Percentiles rank a stretch among this genome's conserved stretches.
phyloP scores from a whole-genome alignment of 2,329 filamentous ascomycete genomes.

The Escovopsis sp. region DNA sequence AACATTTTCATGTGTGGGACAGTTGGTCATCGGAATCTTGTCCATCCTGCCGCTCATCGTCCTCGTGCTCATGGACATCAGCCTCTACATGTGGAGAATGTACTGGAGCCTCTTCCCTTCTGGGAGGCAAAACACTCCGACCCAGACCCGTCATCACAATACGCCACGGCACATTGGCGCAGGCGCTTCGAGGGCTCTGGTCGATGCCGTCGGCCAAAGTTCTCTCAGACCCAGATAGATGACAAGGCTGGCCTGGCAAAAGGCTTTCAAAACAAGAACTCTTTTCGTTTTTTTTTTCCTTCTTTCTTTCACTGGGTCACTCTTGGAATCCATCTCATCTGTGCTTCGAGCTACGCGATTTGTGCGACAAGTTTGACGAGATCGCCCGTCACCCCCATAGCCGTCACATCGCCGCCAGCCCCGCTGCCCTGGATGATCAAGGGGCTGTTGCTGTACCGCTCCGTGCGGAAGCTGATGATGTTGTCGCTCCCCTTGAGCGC shows the following conservation, averaged over 20 bases:
- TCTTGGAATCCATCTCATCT: neutral
- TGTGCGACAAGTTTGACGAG: slow-evolving; percentile 75
- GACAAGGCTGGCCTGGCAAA: neutral
- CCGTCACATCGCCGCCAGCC: slow-evolving; percentile 87
- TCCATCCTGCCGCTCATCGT: slow-evolving; percentile 31
- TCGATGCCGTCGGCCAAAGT: neutral
- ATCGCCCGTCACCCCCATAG: slow-evolving; percentile 94
- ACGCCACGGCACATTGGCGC: neutral
- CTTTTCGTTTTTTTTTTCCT: neutral
- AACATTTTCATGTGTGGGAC: neutral
- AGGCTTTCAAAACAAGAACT: neutral
- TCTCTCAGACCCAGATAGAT: slow-evolving; percentile 1
- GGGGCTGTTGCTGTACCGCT: slow-evolving; percentile 81
- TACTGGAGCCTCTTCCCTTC: slow-evolving; percentile 10
- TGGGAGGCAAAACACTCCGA: neutral
- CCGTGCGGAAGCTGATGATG: slow-evolving; percentile 97
- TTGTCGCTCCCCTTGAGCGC: slow-evolving; percentile 95
- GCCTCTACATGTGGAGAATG: slow-evolving; percentile 38
- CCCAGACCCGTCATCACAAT: neutral
- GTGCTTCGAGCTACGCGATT: slow-evolving; percentile 31
- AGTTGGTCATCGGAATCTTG: slow-evolving; percentile 31
- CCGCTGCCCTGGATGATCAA: slow-evolving; percentile 90
- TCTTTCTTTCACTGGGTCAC: too few relatives aligned
- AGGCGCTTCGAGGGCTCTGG: neutral
- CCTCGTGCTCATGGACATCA: slow-evolving; percentile 36